Base-by-base conservation (phyloP, 2,329 filamentous ascomycete genomes). In the Cryphonectria naterciae region DNA sequence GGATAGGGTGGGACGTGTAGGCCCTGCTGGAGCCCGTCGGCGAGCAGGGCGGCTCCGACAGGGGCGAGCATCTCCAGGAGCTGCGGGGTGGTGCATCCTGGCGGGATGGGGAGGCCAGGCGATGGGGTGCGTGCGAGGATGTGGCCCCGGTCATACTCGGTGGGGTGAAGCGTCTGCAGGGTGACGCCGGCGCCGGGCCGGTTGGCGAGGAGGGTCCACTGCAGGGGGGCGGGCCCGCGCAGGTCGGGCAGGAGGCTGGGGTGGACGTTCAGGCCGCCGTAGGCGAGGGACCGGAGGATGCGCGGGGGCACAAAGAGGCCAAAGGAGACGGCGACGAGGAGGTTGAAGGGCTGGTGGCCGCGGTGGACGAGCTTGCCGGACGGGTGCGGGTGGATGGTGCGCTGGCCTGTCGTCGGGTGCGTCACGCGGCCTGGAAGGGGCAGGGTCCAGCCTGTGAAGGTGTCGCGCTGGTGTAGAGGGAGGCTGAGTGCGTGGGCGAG, bases 311-410 rank as follows among this genome's bases (percentile, higher is more conserved):
- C 91, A 73, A 98, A 92, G 10, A 97, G 87, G 3, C 96, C 96
- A 81, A 98, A 99, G 0, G 96, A 98, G 5, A 98, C 96, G 64
- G 95, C 95, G 62, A 98, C 85, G 75, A 99, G 87, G 71, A 99
- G 84, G 79, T 98, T 94, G 74, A 90, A 89, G 32, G 70, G 70
- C 3, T 83, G 77, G 60, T 78, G 77, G 0, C 91, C 91, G 46
- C 91, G 85, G 86, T 91, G 74, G 37, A 54, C 68, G 52, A 39
- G 22, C 46, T 32, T 61, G 41, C 72, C 67, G 65, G 25, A 68
- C 56, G 72, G 76, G 70, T 67, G 76, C 74, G 52, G 64, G 58
- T 35, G 52, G 37, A 71, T 25, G 17, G 70, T 70, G 1, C 19
- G 46, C 46, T 67, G 63, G 69, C 71, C 71, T 32, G 71, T 73